Percentiles rank a stretch among this genome's conserved stretches.
phyloP scores from a whole-genome alignment of 345 rosid species.

The Bruguiera sexangula region DNA sequence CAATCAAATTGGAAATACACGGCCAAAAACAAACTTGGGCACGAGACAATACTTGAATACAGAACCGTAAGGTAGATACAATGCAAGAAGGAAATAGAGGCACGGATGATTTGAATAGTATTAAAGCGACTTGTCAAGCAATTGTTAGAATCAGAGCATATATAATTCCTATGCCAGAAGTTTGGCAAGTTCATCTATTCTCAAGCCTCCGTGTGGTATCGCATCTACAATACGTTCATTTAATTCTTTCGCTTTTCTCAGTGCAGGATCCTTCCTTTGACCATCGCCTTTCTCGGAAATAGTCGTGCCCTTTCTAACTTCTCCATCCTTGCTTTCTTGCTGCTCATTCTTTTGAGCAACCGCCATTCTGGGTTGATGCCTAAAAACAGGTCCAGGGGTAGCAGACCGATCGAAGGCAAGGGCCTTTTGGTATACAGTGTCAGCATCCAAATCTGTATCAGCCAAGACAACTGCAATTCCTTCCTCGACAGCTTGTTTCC shows the following conservation, averaged over 20 bases:
- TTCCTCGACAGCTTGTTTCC: constrained; percentile 67
- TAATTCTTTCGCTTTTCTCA: constrained; percentile 19
- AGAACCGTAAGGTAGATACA: no score
- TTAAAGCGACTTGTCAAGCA: not conserved
- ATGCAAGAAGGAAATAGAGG: no score
- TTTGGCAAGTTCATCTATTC: constrained; percentile 87
- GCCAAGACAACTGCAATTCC: constrained; percentile 63
- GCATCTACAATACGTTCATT: constrained; percentile 33
- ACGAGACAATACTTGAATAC: no score
- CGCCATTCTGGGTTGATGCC: constrained; percentile 38
- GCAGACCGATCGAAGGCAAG: constrained; percentile 58
- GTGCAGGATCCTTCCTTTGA: constrained; percentile 16
- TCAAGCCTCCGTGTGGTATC: constrained; percentile 54
- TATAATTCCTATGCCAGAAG: constrained; percentile 41
- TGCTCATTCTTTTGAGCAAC: constrained; percentile 33
- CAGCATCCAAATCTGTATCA: constrained; percentile 51
- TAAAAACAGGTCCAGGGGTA: constrained; percentile 60
- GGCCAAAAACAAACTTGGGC: no score
- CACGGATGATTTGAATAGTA: no score
- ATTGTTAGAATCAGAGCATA: not conserved
- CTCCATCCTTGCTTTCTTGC: constrained; percentile 28
- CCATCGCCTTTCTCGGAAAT: constrained; percentile 24
- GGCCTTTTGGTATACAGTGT: constrained; percentile 49
- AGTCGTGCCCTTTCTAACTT: constrained; percentile 25
- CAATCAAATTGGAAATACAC: not conserved